A percentile compares a stretch with the other conserved stretches of the same genome.
Evolutionary conservation across 257 asterid species (phyloP).

Genomic region (Agastache rugosa): DNA sequence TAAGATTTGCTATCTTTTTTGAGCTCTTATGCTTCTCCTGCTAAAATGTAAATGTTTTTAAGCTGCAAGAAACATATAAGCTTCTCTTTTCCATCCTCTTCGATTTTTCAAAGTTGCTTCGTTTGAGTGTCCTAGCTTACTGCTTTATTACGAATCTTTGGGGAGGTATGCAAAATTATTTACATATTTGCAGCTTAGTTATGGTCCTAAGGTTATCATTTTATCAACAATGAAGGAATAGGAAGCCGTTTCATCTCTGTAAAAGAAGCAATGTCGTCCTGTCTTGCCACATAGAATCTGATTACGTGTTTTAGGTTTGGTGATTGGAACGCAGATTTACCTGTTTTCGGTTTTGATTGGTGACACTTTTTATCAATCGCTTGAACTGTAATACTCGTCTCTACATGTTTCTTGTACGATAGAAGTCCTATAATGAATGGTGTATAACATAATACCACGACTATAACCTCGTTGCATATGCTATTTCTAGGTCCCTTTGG

Average conservation of each 20-base stretch:
- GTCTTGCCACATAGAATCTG: not conserved
- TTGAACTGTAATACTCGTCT: not conserved
- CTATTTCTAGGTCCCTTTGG: conserved; percentile 64
- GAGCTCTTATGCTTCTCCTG: conserved; percentile 3
- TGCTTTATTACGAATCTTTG: not conserved
- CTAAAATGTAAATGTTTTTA: not conserved
- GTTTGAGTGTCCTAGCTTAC: not conserved
- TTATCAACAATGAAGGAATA: not conserved
- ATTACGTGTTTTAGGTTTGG: not conserved
- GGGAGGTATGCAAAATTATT: not conserved
- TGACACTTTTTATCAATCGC: not conserved
- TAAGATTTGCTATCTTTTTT: not conserved
- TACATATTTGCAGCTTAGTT: no score
- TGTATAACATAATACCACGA: not conserved
- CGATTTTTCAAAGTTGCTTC: not conserved
- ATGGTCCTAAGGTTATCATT: not conserved
- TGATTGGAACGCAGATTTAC: not conserved
- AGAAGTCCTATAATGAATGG: not conserved
- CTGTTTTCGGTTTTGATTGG: not conserved
- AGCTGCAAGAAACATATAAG: not conserved
- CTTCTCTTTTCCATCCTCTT: not conserved
- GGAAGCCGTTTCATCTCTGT: not conserved
- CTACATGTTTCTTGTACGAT: conserved; percentile 5
- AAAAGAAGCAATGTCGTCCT: not conserved
- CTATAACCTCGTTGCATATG: not conserved